Evolutionary conservation across 2,329 filamentous ascomycete genomes (phyloP), one percentile per base, ranked within the genome.

Genomic region (Phoma sp.): DNA sequence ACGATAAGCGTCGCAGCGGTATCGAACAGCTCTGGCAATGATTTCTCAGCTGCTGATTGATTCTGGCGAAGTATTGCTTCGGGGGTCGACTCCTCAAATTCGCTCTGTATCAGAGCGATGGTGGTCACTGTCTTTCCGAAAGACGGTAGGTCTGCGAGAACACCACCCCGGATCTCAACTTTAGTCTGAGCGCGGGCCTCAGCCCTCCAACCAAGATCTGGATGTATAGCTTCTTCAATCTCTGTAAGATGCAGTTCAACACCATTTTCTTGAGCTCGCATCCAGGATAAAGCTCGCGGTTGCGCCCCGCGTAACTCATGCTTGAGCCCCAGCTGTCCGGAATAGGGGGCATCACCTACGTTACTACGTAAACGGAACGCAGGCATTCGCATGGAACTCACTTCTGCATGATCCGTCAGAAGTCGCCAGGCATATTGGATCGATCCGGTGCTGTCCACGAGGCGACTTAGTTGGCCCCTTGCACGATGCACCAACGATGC

Each of bases 81-180:
- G 9, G 33, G 48, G 36, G 38, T 35, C 1, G 45, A 24, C 7
- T 63, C 38, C 8, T 71, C 55, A 27, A 77, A 76, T 39, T 81
- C 77, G 4, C 73, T 69, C 32, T 83, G 76, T 27, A 88, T 80
- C 7, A 89, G 69, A 0, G 79, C 85, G 10, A 89, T 75, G 2
- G 80, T 81, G 0, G 83, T 81, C 1, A 85, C 81, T 0, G 87
- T 89, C 63, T 90, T 89, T 0, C 87, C 87, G 64, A 86, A 89
- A 0, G 84, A 86, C 30, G 88, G 85, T 39, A 84, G 78, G 62
- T 88, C 85, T 2, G 86, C 86, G 30, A 88, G 75, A 14, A 89
- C 78, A 4, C 86, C 87, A 10, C 87, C 86, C 14, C 78, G 79
- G 36, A 86, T 57, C 29, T 55, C 32, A 47, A 76, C 43, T n/a